Evolutionary conservation across 2,329 filamentous ascomycete genomes (phyloP).

Genomic region (Aspergillus sp.): DNA sequence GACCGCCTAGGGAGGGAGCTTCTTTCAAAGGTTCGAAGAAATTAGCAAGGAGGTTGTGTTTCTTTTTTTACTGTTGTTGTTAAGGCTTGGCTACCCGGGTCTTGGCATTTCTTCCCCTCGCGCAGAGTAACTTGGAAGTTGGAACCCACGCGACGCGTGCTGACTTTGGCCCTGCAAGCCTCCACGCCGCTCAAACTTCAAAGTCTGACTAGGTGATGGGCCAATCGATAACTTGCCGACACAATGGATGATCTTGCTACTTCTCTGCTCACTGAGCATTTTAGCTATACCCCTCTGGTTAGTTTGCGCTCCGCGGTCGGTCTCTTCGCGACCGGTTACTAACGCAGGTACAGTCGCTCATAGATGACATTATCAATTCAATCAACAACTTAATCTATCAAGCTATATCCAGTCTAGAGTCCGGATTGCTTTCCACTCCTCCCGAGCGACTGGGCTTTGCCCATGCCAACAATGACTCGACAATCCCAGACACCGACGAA

Average conservation of each 20-base stretch:
- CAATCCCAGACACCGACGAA: conserved; percentile 47
- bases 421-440: conserved; percentile 71
- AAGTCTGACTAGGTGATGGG: conserved; percentile 8
- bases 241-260: conserved; percentile 47
- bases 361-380: conserved; percentile 97
- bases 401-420: conserved; percentile 83
- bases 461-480: conserved; percentile 47
- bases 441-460: conserved; percentile 80
- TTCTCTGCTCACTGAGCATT: conserved; percentile 86
- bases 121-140: conserved; percentile 9
- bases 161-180: neutral
- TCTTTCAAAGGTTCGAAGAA: too few species aligned
- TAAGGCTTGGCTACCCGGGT: neutral
- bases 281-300: conserved; percentile 90
- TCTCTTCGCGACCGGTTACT: conserved; percentile 13
- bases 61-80: neutral
- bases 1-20: too few species aligned
- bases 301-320: conserved; percentile 33
- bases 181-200: neutral
- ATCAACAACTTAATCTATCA: conserved; percentile 92
- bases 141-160: conserved; percentile 20
- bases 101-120: conserved; percentile 8
- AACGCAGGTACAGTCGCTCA: conserved; percentile 64
- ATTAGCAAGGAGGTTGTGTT: too few species aligned
- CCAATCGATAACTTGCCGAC: conserved; percentile 12